A percentile compares a stretch with the other conserved stretches of the same genome.
phyloP scores from a whole-genome alignment of 106 monocot genomes.

The Dendrobium officinale region DNA sequence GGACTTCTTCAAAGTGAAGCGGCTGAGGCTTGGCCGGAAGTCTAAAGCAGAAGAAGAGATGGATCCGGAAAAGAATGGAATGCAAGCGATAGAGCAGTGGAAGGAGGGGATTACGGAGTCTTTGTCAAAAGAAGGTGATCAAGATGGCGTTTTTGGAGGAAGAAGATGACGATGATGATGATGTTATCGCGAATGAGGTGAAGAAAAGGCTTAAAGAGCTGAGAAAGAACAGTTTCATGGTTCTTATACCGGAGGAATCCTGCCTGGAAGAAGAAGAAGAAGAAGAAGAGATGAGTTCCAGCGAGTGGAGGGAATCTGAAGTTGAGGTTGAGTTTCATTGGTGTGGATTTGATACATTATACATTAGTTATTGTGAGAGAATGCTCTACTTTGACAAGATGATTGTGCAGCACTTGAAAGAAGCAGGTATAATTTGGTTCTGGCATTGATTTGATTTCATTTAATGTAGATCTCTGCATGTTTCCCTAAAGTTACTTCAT shows the following conservation, averaged over 20 bases:
- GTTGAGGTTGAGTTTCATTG: constrained; percentile 32
- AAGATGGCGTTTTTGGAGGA: constrained; percentile 15
- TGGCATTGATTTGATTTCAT: neutral
- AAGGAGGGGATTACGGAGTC: constrained; percentile 19
- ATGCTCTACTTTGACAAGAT: constrained; percentile 90
- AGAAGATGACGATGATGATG: constrained; percentile 82
- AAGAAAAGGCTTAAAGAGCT: constrained; percentile 90
- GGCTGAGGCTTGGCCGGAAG: constrained; percentile 26
- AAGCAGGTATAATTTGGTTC: constrained; percentile 37
- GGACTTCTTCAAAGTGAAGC: constrained; percentile 67
- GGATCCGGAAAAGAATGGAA: constrained; percentile 13
- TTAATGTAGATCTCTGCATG: constrained; percentile 4
- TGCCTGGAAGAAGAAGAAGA: constrained; percentile 54
- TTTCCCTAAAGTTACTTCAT: neutral
- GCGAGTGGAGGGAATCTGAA: constrained; percentile 62
- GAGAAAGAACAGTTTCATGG: constrained; percentile 97
- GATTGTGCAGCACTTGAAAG: constrained; percentile 43
- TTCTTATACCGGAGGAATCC: constrained; percentile 80
- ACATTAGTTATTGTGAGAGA: constrained; percentile 68
- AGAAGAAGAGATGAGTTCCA: constrained; percentile 63
- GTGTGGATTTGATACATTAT: constrained; percentile 63
- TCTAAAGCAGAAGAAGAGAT: constrained; percentile 12
- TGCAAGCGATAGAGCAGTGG: neutral
- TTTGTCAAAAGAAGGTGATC: constrained; percentile 9
- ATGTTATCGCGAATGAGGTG: constrained; percentile 92